phyloP scores from a whole-genome alignment of 2,329 filamentous ascomycete genomes.

The Aschersonia sp. region DNA sequence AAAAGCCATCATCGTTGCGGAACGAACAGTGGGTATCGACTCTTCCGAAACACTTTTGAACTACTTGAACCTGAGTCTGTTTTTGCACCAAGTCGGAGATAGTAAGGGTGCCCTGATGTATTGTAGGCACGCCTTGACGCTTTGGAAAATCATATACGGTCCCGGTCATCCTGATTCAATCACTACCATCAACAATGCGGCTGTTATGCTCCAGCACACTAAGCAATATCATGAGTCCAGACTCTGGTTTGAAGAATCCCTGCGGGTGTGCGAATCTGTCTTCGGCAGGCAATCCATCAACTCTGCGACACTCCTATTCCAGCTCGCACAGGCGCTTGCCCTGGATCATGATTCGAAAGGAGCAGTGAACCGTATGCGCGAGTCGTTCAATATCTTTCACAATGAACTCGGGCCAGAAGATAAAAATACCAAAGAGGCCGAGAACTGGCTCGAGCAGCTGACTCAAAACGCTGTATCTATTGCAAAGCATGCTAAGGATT shows the following conservation, averaged over 20 bases:
- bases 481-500: constrained; percentile 83
- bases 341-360: constrained; percentile 91
- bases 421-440: constrained; percentile 95
- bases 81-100: constrained; percentile 84
- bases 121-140: constrained; percentile 78
- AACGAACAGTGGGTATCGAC: constrained; percentile 86
- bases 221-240: constrained; percentile 92
- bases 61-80: constrained; percentile 90
- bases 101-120: constrained; percentile 78
- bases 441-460: constrained; percentile 90
- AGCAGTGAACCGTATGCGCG: constrained; percentile 85
- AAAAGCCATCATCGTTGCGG: constrained; percentile 91
- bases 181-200: constrained; percentile 96
- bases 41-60: constrained; percentile 86
- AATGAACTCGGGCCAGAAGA: constrained; percentile 74
- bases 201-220: constrained; percentile 92
- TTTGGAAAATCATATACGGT: constrained; percentile 97
- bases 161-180: constrained; percentile 90
- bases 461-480: constrained; percentile 91
- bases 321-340: constrained; percentile 87
- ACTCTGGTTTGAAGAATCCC: constrained; percentile 89
- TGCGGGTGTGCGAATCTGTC: constrained; percentile 75
- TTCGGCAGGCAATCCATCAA: constrained; percentile 85
- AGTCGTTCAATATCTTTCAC: constrained; percentile 93
- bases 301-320: constrained; percentile 89